These are phyloP conservation scores for Iodosphaeria phyllophila DNA, from an alignment of 2,329 filamentous ascomycete genomes.

Conservation along the genomic window DNA sequence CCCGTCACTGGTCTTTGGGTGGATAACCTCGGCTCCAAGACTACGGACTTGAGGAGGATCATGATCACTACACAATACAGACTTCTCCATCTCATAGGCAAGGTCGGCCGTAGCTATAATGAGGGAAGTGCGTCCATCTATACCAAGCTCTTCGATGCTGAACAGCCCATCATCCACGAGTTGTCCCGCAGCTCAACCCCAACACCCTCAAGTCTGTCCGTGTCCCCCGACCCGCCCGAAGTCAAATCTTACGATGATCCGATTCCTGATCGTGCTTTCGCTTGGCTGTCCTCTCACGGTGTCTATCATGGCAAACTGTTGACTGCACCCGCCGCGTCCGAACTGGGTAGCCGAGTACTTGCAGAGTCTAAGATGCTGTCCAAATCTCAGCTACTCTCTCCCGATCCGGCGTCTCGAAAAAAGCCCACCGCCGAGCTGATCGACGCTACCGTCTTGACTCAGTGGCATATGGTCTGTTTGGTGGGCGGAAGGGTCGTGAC, in stretches of 20 bases:
- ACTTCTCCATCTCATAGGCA: conserved; percentile 67
- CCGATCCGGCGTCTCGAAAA: conserved; percentile 44
- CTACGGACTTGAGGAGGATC: conserved; percentile 57
- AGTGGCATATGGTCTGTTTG: conserved; percentile 80
- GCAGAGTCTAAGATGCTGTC: conserved; percentile 61
- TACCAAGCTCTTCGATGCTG: conserved; percentile 70
- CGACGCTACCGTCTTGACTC: conserved; percentile 66
- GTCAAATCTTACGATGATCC: conserved; percentile 32
- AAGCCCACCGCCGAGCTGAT: conserved; percentile 54
- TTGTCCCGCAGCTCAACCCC: conserved; percentile 37
- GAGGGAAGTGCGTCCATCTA: conserved; percentile 79
- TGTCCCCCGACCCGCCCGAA: conserved; percentile 57
- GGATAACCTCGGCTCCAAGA: conserved; percentile 49
- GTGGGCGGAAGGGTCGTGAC: conserved; percentile 71
- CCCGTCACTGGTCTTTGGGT: conserved; percentile 75
- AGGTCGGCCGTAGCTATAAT: conserved; percentile 48
- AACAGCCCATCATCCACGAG: conserved; percentile 63
- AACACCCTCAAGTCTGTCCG: conserved; percentile 47
- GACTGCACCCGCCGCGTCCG: conserved; percentile 36
- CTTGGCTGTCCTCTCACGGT: conserved; percentile 78
- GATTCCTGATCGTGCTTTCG: conserved; percentile 55
- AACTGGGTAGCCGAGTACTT: conserved; percentile 58
- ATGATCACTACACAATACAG: conserved; percentile 63
- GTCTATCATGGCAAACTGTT: conserved; percentile 73
- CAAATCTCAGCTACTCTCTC: conserved; percentile 51